phyloP scores from a whole-genome alignment of 106 monocot genomes.

The Xerophyta viscosa region DNA sequence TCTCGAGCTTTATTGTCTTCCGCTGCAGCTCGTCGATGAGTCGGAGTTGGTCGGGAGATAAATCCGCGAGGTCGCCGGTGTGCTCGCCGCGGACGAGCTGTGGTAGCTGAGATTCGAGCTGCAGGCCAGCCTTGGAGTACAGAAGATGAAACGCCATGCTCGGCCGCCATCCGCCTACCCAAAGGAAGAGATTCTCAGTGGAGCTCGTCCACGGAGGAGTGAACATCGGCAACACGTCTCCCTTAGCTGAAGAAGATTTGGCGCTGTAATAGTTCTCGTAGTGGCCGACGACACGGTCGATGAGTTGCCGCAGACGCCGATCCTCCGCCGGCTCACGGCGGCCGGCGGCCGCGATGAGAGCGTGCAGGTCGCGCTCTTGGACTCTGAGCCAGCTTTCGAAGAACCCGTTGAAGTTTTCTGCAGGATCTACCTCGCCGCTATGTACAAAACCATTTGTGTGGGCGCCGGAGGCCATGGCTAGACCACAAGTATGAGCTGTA shows the following conservation, averaged over 20 bases:
- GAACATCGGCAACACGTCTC: constrained; percentile 47
- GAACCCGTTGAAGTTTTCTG: constrained; percentile 30
- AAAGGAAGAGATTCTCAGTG: constrained; percentile 51
- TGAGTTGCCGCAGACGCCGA: constrained; percentile 8
- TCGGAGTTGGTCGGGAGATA: constrained; percentile 21
- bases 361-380: constrained; percentile 29
- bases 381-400: constrained; percentile 40
- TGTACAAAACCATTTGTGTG: too few species aligned
- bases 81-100: constrained; percentile 16
- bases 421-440: too few species aligned
- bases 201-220: constrained; percentile 48
- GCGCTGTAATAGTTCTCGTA: constrained; percentile 59
- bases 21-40: constrained; percentile 28
- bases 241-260: constrained; percentile 21
- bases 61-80: constrained; percentile 22
- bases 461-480: too few species aligned
- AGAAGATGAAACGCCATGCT: constrained; percentile 48
- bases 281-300: constrained; percentile 33
- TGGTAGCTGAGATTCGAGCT: constrained; percentile 29
- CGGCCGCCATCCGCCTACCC: constrained; percentile 79
- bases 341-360: constrained; percentile 14
- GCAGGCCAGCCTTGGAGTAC: constrained; percentile 62
- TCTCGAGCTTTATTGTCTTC: constrained; percentile 20
- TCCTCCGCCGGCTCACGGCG: background rate
- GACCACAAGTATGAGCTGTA: too few species aligned